Evolutionary conservation across 306 rosid genomes (phyloP).

Genomic region (Hippophae rhamnoides): DNA sequence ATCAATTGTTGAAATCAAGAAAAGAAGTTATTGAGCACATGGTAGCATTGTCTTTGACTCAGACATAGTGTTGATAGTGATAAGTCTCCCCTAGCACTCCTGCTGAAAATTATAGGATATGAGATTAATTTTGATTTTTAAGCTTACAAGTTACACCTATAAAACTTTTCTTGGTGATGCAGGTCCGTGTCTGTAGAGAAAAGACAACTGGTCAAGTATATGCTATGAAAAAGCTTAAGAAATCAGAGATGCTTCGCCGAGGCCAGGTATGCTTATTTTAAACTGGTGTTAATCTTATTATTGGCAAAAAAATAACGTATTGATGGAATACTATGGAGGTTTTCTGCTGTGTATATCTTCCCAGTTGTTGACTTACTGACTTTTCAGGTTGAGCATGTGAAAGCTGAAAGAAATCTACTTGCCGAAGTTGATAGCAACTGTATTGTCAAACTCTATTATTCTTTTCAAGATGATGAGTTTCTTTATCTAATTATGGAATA

Average conservation of each 20-base stretch:
- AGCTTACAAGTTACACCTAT: background rate
- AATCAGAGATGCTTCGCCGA: constrained; percentile 98
- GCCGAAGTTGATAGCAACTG: constrained; percentile 98
- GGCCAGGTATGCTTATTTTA: constrained; percentile 64
- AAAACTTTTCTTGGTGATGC: constrained; percentile 31
- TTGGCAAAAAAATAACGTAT: background rate
- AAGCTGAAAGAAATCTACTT: constrained; percentile 93
- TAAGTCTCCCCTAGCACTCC: background rate
- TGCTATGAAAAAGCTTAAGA: constrained; percentile 98
- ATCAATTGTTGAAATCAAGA: too few relatives aligned
- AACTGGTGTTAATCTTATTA: too few relatives aligned
- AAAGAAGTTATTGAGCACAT: too few relatives aligned
- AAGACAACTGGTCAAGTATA: constrained; percentile 72
- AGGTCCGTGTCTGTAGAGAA: constrained; percentile 96
- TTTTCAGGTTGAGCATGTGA: constrained; percentile 90
- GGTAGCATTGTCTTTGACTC: too few relatives aligned
- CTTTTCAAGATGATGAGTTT: constrained; percentile 90
- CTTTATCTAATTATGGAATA: constrained; percentile 97
- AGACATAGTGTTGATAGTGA: too few relatives aligned
- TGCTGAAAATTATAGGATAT: background rate
- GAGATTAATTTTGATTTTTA: background rate
- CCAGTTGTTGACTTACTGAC: constrained; percentile 3
- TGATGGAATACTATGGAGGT: constrained; percentile 16
- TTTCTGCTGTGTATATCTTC: constrained; percentile 12
- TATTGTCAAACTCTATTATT: constrained; percentile 88